phyloP scores from a whole-genome alignment of 2,329 filamentous ascomycete species.

The Chalaropsis thielavioides region DNA sequence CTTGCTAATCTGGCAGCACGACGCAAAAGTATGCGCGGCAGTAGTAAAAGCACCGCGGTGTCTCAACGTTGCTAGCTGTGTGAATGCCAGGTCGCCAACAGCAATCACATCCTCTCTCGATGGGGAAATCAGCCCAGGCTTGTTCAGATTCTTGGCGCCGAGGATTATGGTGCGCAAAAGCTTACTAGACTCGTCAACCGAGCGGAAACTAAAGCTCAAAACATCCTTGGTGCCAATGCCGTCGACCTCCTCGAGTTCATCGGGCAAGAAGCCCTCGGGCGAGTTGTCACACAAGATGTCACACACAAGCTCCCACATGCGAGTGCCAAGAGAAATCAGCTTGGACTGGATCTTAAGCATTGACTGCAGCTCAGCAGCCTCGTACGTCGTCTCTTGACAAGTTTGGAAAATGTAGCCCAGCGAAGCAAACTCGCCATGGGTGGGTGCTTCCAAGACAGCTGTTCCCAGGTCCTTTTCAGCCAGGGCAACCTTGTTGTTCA shows the following conservation, averaged over 20 bases:
- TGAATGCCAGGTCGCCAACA: constrained; percentile 63
- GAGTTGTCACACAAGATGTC: constrained; percentile 82
- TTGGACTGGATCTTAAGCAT: constrained; percentile 16
- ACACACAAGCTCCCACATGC: constrained; percentile 65
- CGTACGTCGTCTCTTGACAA: constrained; percentile 17
- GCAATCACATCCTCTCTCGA: constrained; percentile 41
- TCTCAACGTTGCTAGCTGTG: constrained; percentile 65
- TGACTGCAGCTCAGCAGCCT: constrained; percentile 8
- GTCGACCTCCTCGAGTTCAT: constrained; percentile 57
- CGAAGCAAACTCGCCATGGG: constrained; percentile 57
- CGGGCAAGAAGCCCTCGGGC: constrained; percentile 72
- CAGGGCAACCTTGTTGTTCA: constrained; percentile 50
- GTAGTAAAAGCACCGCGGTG: constrained; percentile 90
- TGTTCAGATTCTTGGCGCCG: constrained; percentile 36
- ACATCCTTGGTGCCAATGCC: constrained; percentile 74
- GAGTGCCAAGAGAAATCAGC: constrained; percentile 40
- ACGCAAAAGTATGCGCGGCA: constrained; percentile 73
- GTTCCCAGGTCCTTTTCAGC: constrained; percentile 50
- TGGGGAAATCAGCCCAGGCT: constrained; percentile 33
- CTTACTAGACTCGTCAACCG: constrained; percentile 82
- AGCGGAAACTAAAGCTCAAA: constrained; percentile 87
- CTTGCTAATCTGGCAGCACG: constrained; percentile 56
- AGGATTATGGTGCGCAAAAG: constrained; percentile 50
- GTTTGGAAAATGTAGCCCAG: constrained; percentile 28
- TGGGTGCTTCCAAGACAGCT: constrained; percentile 50